phyloP scores from a whole-genome alignment of 306 rosid species.

The Cicer bijugum region DNA sequence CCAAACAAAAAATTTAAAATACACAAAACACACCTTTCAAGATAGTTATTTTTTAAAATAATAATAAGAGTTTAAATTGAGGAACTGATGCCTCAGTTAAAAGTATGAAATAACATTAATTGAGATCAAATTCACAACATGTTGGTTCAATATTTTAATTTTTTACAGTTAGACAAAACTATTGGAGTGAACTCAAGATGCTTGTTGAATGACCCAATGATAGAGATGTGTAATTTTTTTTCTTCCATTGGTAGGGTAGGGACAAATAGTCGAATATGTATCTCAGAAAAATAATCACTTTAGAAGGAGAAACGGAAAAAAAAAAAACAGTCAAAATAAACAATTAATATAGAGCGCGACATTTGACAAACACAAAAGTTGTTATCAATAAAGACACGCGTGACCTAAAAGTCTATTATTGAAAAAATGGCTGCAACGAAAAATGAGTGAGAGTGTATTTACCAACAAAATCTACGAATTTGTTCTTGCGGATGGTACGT shows the following conservation, averaged over 20 bases:
- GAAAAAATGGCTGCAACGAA: neutral
- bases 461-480: conserved; percentile 59
- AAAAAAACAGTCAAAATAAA: neutral
- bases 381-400: conserved; percentile 2
- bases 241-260: neutral
- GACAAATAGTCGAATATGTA: neutral
- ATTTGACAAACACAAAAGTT: neutral
- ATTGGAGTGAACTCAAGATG: too few relatives aligned
- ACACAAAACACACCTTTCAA: neutral
- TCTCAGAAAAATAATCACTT: neutral
- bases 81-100: too few relatives aligned
- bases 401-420: neutral
- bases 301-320: neutral
- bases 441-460: neutral
- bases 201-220: neutral
- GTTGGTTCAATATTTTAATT: too few relatives aligned
- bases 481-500: conserved; percentile 54
- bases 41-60: too few relatives aligned
- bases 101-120: too few relatives aligned
- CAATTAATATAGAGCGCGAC: neutral
- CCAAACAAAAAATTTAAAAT: neutral
- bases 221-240: neutral
- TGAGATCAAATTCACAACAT: too few relatives aligned
- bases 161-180: too few relatives aligned
- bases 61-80: too few relatives aligned